Conservation (phyloP, 2,329 filamentous ascomycete genomes). For the Diaporthe vexans region DNA sequence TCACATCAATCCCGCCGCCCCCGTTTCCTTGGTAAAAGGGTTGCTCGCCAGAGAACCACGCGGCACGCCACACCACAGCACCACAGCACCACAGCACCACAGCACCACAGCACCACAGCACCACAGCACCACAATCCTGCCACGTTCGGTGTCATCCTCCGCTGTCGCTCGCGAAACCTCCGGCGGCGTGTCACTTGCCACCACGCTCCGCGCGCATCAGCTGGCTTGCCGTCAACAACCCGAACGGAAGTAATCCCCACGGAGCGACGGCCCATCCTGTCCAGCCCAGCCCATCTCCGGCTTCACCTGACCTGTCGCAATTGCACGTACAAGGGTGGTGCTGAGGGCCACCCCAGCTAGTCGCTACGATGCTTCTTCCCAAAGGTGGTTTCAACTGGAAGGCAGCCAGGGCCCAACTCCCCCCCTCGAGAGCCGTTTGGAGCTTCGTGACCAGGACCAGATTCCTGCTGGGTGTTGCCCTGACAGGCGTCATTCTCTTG, state of each 20-base stretch:
- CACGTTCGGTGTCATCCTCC: conserved; percentile 32
- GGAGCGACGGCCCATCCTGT: conserved; percentile 35
- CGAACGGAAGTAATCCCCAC: background rate
- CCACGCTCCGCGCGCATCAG: conserved; percentile 2
- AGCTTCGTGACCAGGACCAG: conserved; percentile 81
- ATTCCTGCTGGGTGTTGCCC: conserved; percentile 79
- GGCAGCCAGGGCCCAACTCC: conserved; percentile 83
- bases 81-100: background rate
- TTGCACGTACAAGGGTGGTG: conserved; percentile 53
- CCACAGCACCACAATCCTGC: conserved; percentile 1
- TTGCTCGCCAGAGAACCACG: conserved; percentile 2
- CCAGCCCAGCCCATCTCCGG: conserved; percentile 32
- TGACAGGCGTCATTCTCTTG: conserved; percentile 80
- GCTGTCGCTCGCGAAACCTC: conserved; percentile 14
- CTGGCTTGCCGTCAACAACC: background rate
- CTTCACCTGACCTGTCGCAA: conserved; percentile 36
- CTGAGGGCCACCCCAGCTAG: conserved; percentile 55
- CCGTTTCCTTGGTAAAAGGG: background rate
- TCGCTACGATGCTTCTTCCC: conserved; percentile 82
- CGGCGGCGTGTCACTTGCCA: conserved; percentile 28
- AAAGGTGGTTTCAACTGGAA: conserved; percentile 96
- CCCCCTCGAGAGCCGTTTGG: conserved; percentile 80
- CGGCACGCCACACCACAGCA: background rate
- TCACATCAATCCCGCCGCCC: conserved; percentile 9
- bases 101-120: background rate